Evolutionary conservation across 2,329 filamentous ascomycete species (phyloP), one percentile per base, ranked within the genome.

Genomic region (Epichloe sibirici): DNA sequence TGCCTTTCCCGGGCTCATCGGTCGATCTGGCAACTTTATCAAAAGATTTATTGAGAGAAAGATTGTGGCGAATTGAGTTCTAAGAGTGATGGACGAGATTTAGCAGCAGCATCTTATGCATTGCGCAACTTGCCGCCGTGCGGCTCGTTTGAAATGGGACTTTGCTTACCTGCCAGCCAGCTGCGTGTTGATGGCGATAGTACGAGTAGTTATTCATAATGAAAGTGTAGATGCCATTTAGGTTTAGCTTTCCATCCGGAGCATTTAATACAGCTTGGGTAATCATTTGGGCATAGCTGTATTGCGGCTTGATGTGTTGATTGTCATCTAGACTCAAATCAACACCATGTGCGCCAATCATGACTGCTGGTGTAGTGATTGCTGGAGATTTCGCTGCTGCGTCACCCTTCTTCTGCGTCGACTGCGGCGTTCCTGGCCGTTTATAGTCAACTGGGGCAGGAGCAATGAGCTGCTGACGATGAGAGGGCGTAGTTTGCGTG

Each of bases 31-130:
- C 87, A 8, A 95, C 86, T 68, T 98, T 98, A 61, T 90, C 84
- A 63, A 98, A 98, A 0, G 86, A 83, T 66, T 96, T 95, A 68
- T 95, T 97, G 43, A 98, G 71, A 1, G 93, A 97, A 13, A 98
- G 70, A 61, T 98, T 98, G 66, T 98, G 93, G 12, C 93, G 85
- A 59, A 98, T 98, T 0, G 90, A 96, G 66, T 98, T 98, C 82
- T 89, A 45, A 21, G 9, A 28, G 8, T 34, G 17, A 25, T 37
- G 15, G 17, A 37, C 35, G 21, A 5, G 12, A 35, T 28, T 49
- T 13, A 38, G 25, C 35, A 45, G 35, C 17, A 23, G 15, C 35
- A 12, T 46, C 42, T n/a, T 28, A n/a, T 28, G 17, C 23, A 15
- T 7, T n/a, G 44, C 40, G 23, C 13, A 46, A 12, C 43, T 37